Conservation (phyloP, 345 rosid species). For the Populus ilicifolia region DNA sequence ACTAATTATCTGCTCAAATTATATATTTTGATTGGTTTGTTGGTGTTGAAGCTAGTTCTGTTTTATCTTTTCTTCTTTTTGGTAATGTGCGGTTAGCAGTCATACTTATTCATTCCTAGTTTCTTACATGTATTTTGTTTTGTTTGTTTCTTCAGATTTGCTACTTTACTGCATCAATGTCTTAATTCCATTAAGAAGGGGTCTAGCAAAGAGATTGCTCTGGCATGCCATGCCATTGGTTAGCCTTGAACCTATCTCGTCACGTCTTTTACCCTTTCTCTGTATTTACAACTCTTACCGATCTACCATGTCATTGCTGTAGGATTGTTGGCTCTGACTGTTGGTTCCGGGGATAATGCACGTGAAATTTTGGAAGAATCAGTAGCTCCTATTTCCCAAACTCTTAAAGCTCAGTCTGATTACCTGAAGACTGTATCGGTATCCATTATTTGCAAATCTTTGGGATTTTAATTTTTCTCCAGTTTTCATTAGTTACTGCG, state of each 20-base stretch:
- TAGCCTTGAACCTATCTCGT: slow-evolving; percentile 16
- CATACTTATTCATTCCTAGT: background rate
- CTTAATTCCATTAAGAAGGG: slow-evolving; percentile 65
- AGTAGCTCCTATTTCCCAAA: slow-evolving; percentile 54
- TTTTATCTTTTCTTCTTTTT: background rate
- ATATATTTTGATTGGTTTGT: background rate
- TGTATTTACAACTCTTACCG: background rate
- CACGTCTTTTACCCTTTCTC: background rate
- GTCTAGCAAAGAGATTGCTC: slow-evolving; percentile 60
- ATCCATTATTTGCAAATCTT: slow-evolving; percentile 5
- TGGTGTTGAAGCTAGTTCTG: too few relatives aligned
- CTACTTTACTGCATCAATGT: slow-evolving; percentile 76
- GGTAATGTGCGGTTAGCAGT: too few relatives aligned
- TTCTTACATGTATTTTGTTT: background rate
- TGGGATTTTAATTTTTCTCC: background rate
- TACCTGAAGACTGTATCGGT: slow-evolving; percentile 53
- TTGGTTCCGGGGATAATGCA: slow-evolving; percentile 61
- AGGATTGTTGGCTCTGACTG: slow-evolving; percentile 86
- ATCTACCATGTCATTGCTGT: slow-evolving; percentile 11
- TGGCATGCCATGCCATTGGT: slow-evolving; percentile 77
- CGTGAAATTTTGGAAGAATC: slow-evolving; percentile 65
- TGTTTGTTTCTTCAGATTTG: slow-evolving; percentile 47
- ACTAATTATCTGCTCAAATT: background rate
- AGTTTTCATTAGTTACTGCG: background rate
- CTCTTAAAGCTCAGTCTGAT: slow-evolving; percentile 62